phyloP scores from a whole-genome alignment of 441 rosid species.

The Macaranga tanarius region DNA sequence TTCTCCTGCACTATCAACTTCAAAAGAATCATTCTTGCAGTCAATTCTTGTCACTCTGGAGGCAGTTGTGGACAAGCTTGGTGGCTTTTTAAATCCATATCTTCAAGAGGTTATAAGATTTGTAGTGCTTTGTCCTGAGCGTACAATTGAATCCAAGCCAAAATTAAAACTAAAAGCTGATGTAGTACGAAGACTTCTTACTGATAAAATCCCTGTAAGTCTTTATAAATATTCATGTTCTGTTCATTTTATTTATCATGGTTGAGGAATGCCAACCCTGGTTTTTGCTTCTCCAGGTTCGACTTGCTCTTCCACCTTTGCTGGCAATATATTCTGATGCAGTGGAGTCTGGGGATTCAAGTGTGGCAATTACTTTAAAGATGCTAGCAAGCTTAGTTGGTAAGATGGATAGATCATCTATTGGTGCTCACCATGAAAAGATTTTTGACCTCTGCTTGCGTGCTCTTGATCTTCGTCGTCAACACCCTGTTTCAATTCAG shows the following conservation, averaged over 20 bases:
- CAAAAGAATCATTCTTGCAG: conserved; percentile 46
- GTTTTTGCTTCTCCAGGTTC: conserved; percentile 55
- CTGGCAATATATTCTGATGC: conserved; percentile 63
- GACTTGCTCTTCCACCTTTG: conserved; percentile 83
- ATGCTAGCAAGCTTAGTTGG: conserved; percentile 64
- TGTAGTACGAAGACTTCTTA: conserved; percentile 60
- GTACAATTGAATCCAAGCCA: conserved; percentile 48
- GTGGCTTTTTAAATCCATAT: conserved; percentile 88
- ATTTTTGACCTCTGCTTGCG: conserved; percentile 82
- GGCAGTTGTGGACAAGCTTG: conserved; percentile 90
- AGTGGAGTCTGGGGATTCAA: conserved; percentile 72
- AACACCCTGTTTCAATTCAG: conserved; percentile 53
- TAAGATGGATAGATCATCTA: conserved; percentile 77
- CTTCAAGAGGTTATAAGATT: conserved; percentile 70
- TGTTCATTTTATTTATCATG: conserved; percentile 5
- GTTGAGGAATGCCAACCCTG: conserved; percentile 14
- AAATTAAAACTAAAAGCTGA: conserved; percentile 77
- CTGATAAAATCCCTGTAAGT: conserved; percentile 86
- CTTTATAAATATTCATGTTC: conserved; percentile 3
- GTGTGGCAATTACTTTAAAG: conserved; percentile 72
- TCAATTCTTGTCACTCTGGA: conserved; percentile 74
- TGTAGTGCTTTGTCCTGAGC: conserved; percentile 64
- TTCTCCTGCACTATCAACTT: conserved; percentile 23
- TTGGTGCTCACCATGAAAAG: conserved; percentile 59
- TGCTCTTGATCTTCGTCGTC: conserved; percentile 88